Evolutionary conservation across 441 rosid genomes (phyloP), one percentile per base, ranked within the genome.

Genomic region (Flueggea neowawraea): DNA sequence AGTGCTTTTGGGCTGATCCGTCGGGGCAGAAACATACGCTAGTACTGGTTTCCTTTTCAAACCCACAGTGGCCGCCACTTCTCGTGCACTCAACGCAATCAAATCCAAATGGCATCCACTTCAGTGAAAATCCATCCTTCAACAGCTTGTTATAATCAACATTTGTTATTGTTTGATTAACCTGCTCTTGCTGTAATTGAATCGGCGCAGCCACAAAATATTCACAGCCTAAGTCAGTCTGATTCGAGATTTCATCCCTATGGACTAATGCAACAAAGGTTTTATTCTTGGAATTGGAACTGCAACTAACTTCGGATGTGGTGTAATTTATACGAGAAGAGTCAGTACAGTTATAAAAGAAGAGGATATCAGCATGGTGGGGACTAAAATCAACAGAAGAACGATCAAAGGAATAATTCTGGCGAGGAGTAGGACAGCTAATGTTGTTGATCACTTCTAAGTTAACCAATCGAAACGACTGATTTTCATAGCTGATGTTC

Each of bases 41-140:
- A 2, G 55, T 43, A 51, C 60, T 58, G 1, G 54, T 43, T 12
- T 17, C 59, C 4, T 28, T 58, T 3, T 66, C 63, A 53, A 68
- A 63, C 53, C 85, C 80, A 53, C 79, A 78, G 5, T n/a, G 52
- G n/a, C 79, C 82, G 4, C 74, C 74, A 16, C 75, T 75, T 31
- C 9, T 31, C 9, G 3, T 63, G 70, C 80, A 75, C 10, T 45
- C 9, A 31, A 16, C 55, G 58, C 79, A 81, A 4, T 22, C 2
- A 4, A 54, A 12, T 43, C 52, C 70, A 11, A 66, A 5, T 16
- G 58, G 48, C 43, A 33, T 16, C 80, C 84, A 80, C 5, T 65
- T 55, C 64, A 75, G 3, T 6, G 74, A 1, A 70, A 74, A 72
- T 13, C 65, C 71, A 47, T 47, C 56, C 8, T 16, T 51, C 59